Base-by-base conservation (phyloP, 1,139 yeast genomes). In the Kurtzmaniella quercitrusa region DNA sequence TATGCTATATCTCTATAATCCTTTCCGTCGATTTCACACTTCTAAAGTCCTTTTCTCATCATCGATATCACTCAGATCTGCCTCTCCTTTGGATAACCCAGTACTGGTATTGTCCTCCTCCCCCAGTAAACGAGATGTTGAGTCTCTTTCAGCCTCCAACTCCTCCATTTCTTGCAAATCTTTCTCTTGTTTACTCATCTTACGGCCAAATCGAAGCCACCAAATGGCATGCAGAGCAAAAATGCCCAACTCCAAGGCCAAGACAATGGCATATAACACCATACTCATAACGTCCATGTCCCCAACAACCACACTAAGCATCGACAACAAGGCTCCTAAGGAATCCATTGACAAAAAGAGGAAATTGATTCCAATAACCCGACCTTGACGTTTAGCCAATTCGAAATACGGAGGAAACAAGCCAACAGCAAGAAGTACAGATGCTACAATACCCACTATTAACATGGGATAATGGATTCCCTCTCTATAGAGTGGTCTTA, bases 351-450 rank as follows among this genome's bases (percentile, higher is more conserved):
- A 55, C 46, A 91, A 68, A 53, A 91, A 91, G n/a, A 83, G 55
- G 58, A 91, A 89, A 58, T 89, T 89, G 55, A 91, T 84, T 0
- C 98, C 98, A 3, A 89, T 79, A 4, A 91, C 97, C 40, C 88
- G 69, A 2, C 97, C 97, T 41, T 77, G 63, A 48, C 96, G 75
- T 58, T 87, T 87, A 33, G 80, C 79, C 33, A 91, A 68, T 59
- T 91, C 98, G 55, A 82, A 82, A 61, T 90, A 91, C 4, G 97
- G 97, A 0, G 97, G 97, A 2, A 91, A 56, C 39, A 91, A 70
- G 0, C 98, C 98, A 2, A 78, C 55, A 0, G 88, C 95, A 23
- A 91, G 68, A 21, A 87, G 60, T 0, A 90, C 70, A 0, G 95
- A 80, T 0, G 97, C 96, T 36, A 87, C 50, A 14, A 87, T 75